A percentile compares a stretch with the other conserved stretches of the same genome.
Evolutionary conservation across 495 filamentous ascomycete species (phyloP).

Genomic region (Pyrenula aspistea): DNA sequence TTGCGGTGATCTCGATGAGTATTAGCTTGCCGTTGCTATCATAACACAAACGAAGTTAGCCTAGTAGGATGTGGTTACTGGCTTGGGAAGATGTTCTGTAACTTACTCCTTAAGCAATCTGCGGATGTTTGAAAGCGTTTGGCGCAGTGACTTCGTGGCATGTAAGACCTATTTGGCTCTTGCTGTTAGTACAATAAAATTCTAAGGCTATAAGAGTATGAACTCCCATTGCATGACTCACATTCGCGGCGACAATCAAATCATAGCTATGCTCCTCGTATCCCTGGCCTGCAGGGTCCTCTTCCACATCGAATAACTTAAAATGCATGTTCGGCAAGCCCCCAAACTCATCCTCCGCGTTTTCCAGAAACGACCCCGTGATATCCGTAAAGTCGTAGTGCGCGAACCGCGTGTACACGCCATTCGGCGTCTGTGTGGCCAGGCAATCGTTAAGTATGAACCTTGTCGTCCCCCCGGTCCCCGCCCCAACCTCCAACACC

Average conservation of each 20-base stretch:
- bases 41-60: too few species aligned
- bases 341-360: constrained; percentile 5
- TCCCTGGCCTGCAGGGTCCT: constrained; percentile 31
- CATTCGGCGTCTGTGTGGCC: background rate
- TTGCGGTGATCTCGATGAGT: too few species aligned
- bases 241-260: constrained; percentile 36
- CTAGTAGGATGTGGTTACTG: too few species aligned
- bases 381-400: constrained; percentile 23
- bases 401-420: constrained; percentile 3
- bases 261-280: constrained; percentile 33
- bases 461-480: constrained; percentile 17
- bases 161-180: too few species aligned
- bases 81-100: too few species aligned
- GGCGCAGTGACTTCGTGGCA: too few species aligned
- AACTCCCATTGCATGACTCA: constrained; percentile 45
- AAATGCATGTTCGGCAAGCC: constrained; percentile 22
- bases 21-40: too few species aligned
- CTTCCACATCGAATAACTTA: constrained; percentile 29
- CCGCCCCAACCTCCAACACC: constrained; percentile 38
- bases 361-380: constrained; percentile 21
- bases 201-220: too few species aligned
- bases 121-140: too few species aligned
- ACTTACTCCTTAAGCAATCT: too few species aligned
- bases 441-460: constrained; percentile 9
- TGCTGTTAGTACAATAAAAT: too few species aligned